Percentiles rank a stretch among this genome's conserved stretches.
Conservation (phyloP, 306 rosid genomes). For the Sesbania bispinosa region DNA sequence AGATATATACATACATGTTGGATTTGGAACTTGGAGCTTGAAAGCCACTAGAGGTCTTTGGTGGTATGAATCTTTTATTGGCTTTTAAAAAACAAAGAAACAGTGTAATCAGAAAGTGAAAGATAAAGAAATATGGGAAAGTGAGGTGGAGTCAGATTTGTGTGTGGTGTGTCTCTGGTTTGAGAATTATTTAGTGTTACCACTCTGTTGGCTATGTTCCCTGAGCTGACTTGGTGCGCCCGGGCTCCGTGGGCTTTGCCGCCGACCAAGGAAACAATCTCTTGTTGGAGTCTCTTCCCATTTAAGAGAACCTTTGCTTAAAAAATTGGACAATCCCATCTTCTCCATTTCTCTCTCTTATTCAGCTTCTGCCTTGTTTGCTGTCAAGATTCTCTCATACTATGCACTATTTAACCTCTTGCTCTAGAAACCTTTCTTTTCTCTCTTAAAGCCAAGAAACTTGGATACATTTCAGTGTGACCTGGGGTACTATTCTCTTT, state of each 20-base stretch:
- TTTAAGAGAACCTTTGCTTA: constrained; percentile 70
- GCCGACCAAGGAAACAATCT: constrained; percentile 94
- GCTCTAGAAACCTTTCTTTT: constrained; percentile 46
- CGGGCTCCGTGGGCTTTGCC: constrained; percentile 98
- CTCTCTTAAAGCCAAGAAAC: constrained; percentile 49
- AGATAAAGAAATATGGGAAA: constrained; percentile 50
- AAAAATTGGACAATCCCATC: constrained; percentile 42
- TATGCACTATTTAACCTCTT: constrained; percentile 38
- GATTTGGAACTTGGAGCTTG: constrained; percentile 73
- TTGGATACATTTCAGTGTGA: constrained; percentile 39
- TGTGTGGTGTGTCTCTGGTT: constrained; percentile 57
- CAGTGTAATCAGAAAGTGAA: constrained; percentile 50
- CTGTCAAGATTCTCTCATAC: constrained; percentile 72
- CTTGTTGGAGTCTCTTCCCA: constrained; percentile 73
- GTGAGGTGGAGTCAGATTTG: constrained; percentile 93
- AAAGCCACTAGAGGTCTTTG: constrained; percentile 35
- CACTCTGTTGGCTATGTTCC: constrained; percentile 85
- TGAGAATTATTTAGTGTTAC: constrained; percentile 63
- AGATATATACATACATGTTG: constrained; percentile 36
- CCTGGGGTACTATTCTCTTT: constrained; percentile 23
- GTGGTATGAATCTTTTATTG: constrained; percentile 45
- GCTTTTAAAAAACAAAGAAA: constrained; percentile 45
- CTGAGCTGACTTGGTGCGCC: constrained; percentile 70
- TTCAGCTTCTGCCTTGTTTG: constrained; percentile 65
- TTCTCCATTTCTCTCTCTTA: constrained; percentile 48